Evolutionary conservation across 2,329 filamentous ascomycete genomes (phyloP).

Genomic region (Colletotrichum sp.): DNA sequence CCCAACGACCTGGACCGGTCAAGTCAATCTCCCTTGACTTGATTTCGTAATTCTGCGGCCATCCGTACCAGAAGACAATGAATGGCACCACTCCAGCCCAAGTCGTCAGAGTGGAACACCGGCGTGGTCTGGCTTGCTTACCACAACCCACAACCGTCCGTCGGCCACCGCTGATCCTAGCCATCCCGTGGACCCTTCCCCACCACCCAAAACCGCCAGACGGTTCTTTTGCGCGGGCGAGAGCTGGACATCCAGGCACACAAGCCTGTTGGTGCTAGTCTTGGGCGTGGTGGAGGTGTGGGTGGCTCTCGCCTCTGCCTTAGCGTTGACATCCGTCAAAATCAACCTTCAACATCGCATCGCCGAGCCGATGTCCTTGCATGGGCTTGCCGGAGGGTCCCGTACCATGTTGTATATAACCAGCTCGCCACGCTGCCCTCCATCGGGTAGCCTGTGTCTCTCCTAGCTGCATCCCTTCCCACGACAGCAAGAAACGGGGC

Average conservation of each 20-base stretch:
- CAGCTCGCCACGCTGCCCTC: neutral
- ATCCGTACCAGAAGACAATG: neutral
- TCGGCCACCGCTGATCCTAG: slow-evolving; percentile 6
- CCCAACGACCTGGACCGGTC: neutral
- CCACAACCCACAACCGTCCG: neutral
- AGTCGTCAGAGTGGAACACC: neutral
- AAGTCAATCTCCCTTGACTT: neutral
- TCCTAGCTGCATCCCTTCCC: neutral
- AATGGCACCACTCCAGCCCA: neutral
- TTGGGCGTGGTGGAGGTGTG: neutral
- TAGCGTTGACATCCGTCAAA: neutral
- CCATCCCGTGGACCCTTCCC: neutral
- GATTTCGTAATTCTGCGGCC: neutral
- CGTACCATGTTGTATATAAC: neutral
- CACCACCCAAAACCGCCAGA: neutral
- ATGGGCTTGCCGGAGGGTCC: neutral
- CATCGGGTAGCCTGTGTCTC: too few relatives aligned
- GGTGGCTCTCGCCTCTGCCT: neutral
- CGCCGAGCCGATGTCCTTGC: slow-evolving; percentile 11
- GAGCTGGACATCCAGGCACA: neutral
- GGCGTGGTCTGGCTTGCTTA: neutral
- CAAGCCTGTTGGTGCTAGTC: neutral
- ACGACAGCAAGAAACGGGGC: neutral
- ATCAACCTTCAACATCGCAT: neutral
- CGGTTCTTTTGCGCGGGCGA: neutral